Evolutionary conservation across 495 filamentous ascomycete genomes (phyloP).

Genomic region (Talaromyces nanjingensis): DNA sequence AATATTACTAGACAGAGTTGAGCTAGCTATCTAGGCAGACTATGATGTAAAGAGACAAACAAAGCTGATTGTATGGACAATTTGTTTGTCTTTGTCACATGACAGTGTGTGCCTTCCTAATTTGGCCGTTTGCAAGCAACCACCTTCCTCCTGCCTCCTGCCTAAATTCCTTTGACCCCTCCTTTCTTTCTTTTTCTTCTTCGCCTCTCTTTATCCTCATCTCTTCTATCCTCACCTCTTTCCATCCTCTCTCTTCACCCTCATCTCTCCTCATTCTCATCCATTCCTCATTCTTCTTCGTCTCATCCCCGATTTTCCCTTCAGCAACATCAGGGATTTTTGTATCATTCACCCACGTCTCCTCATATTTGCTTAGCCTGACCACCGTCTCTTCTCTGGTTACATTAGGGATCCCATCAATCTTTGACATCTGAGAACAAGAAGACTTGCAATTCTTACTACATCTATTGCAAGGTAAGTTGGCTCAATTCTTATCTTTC

Average conservation of each 20-base stretch:
- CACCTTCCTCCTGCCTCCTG: background rate
- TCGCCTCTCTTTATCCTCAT: background rate
- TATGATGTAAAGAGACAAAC: conserved; percentile 15
- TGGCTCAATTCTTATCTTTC: background rate
- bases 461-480: background rate
- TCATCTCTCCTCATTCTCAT: background rate
- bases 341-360: background rate
- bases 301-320: background rate
- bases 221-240: background rate
- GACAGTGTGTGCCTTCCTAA: conserved; percentile 16
- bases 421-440: background rate
- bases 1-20: background rate
- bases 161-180: background rate
- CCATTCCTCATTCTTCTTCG: background rate
- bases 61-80: background rate
- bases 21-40: background rate
- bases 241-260: too few relatives aligned
- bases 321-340: background rate
- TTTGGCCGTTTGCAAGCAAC: background rate
- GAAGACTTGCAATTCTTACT: background rate
- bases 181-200: background rate
- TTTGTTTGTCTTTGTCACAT: conserved; percentile 8
- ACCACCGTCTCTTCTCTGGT: too few relatives aligned
- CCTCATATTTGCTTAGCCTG: too few relatives aligned
- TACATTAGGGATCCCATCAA: background rate